Percentiles rank a stretch among this genome's conserved stretches.
phyloP scores from a whole-genome alignment of 2,329 filamentous ascomycete species.

The Ambrosiella cleistominuta region DNA sequence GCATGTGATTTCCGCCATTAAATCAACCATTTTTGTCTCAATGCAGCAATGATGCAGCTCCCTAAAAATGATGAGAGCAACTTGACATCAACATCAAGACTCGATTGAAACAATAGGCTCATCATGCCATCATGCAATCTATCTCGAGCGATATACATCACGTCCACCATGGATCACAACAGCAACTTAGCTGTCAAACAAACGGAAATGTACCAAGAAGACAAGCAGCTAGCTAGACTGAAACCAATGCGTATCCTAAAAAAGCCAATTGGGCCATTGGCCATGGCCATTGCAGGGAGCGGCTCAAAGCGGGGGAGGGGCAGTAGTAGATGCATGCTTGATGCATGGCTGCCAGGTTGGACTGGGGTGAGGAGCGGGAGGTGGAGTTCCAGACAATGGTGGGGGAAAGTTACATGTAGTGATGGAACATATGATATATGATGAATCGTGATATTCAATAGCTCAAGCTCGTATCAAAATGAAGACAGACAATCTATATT shows the following conservation, averaged over 20 bases:
- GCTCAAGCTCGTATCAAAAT: no score
- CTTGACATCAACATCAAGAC: no score
- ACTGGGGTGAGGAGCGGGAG: neutral
- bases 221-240: neutral
- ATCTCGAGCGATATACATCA: neutral
- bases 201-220: no score
- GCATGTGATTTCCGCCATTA: no score
- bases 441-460: no score
- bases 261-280: neutral
- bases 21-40: no score
- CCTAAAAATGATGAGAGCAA: no score
- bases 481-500: no score
- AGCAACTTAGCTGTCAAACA: neutral
- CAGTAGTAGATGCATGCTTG: neutral
- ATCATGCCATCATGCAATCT: neutral
- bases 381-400: neutral
- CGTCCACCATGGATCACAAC: neutral
- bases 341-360: neutral
- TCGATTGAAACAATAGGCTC: no score
- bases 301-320: neutral
- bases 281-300: neutral
- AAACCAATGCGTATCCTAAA: slow-evolving; percentile 1
- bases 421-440: no score
- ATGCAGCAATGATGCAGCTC: no score
- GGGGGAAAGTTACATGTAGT: no score